Base-by-base conservation (phyloP, 2,329 filamentous ascomycete genomes). In the Curvularia sp. region DNA sequence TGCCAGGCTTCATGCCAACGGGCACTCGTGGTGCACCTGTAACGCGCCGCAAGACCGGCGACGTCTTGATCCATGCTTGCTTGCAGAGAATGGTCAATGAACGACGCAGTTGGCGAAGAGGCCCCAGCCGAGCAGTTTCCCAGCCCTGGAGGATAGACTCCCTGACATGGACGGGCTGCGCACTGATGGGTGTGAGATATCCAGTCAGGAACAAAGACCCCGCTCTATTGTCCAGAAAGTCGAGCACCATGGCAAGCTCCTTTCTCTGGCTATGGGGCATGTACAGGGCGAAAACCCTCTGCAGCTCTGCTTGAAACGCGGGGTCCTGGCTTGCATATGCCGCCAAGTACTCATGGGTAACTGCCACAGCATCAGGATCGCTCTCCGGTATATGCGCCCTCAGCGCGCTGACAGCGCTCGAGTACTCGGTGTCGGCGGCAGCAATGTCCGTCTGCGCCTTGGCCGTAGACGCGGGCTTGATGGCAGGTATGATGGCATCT, bases 171-270 rank as follows among this genome's bases (percentile, higher is more conserved):
- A 87, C 65, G 0, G 89, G 83, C 63, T 91, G 89, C 50, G 85
- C 77, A 52, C 86, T 81, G 45, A 92, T 75, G 1, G 88, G 86
- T 0, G 82, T 85, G 63, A 84, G 81, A 71, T 87, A 85, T n/a
- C 89, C 89, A 0, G 90, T 92, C 46, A 91, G 79, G 5, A 90
- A 73, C 18, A 90, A 76, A 25, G 87, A 86, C 25, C 89, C 89
- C 3, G 83, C 73, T 32, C 85, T 83, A 21, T 87, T 87, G 59
- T 85, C 81, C 19, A 88, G 77, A 3, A 83, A 74, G 52, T 77
- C 83, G 57, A 88, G 70, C 12, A 87, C 78, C 59, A 84, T 75
- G 1, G 76, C 67, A n/a, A 88, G 70, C 7, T 81, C 80, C 55
- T 81, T 82, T 57, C 72, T 79, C 3, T 79, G 78, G 27, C 82